Evolutionary conservation across 805 yeast species (phyloP).

Genomic region (Ogataea saltuana): DNA sequence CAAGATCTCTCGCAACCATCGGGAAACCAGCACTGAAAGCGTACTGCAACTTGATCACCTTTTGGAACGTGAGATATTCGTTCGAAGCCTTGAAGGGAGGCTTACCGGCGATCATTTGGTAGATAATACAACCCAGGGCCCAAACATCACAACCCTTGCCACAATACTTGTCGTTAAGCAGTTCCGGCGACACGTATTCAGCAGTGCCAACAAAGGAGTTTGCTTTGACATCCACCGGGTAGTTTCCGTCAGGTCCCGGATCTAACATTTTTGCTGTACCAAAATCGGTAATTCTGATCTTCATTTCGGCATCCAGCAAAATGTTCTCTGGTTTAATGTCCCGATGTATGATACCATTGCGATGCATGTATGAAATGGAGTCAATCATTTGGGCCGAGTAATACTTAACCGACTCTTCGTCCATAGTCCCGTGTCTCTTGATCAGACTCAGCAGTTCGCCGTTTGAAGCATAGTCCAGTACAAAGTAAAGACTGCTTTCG

Average conservation of each 20-base stretch:
- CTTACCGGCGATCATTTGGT: slow-evolving; percentile 64
- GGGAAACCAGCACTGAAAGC: slow-evolving; percentile 89
- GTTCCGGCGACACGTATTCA: slow-evolving; percentile 80
- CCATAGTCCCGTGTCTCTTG: slow-evolving; percentile 67
- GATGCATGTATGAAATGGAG: slow-evolving; percentile 71
- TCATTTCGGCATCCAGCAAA: slow-evolving; percentile 57
- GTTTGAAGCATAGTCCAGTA: slow-evolving; percentile 74
- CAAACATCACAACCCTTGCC: slow-evolving; percentile 62
- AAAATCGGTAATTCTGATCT: slow-evolving; percentile 75
- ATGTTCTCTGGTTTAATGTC: slow-evolving; percentile 86
- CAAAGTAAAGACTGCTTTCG: slow-evolving; percentile 68
- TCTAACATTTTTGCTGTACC: slow-evolving; percentile 80
- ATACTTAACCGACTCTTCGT: slow-evolving; percentile 66
- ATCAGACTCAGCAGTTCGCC: slow-evolving; percentile 73
- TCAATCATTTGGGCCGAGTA: slow-evolving; percentile 75
- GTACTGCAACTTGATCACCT: slow-evolving; percentile 74
- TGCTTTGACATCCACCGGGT: slow-evolving; percentile 68
- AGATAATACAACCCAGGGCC: slow-evolving; percentile 62
- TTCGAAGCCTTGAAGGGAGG: slow-evolving; percentile 84
- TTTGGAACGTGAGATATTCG: slow-evolving; percentile 80
- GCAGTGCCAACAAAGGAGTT: slow-evolving; percentile 87
- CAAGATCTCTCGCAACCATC: slow-evolving; percentile 65
- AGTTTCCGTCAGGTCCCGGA: slow-evolving; percentile 49
- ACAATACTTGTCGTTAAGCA: slow-evolving; percentile 68
- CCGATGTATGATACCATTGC: slow-evolving; percentile 74